Conservation (phyloP, 2,329 filamentous ascomycete species). For the Botrytis tulipae region DNA sequence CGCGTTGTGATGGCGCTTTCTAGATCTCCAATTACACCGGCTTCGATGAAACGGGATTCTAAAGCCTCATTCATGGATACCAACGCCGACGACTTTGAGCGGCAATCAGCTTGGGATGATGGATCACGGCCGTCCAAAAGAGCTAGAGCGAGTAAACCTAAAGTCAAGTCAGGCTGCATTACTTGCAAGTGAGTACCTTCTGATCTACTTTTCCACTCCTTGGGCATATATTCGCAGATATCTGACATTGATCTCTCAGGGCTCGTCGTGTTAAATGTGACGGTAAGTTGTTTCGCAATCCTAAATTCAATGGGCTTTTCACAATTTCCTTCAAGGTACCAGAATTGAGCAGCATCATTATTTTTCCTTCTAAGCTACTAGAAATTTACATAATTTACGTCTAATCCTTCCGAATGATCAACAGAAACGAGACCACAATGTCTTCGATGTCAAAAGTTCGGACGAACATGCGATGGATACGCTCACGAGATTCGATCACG, state of each 20-base stretch:
- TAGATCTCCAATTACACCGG: background rate
- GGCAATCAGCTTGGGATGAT: constrained; percentile 25
- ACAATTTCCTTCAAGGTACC: background rate
- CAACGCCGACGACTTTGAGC: constrained; percentile 9
- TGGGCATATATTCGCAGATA: too few species aligned
- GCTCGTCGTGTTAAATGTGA: constrained; percentile 64
- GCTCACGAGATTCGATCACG: constrained; percentile 32
- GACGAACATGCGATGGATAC: constrained; percentile 60
- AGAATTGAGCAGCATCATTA: background rate
- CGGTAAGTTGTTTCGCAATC: constrained; percentile 20
- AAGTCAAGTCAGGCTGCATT: constrained; percentile 64
- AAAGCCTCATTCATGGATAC: constrained; percentile 4
- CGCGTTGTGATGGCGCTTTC: constrained; percentile 5
- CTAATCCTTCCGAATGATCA: background rate
- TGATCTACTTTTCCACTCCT: background rate
- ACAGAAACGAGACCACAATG: constrained; percentile 58
- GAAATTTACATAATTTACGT: background rate
- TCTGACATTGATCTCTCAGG: background rate
- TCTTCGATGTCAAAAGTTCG: constrained; percentile 58
- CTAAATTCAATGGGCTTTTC: background rate
- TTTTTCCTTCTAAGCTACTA: background rate
- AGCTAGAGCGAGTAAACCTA: constrained; percentile 40
- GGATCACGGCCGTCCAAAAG: constrained; percentile 29
- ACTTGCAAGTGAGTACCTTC: constrained; percentile 59
- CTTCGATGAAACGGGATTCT: background rate